Conservation (phyloP, 2,329 filamentous ascomycete species). For the Metarhizium robertsii region DNA sequence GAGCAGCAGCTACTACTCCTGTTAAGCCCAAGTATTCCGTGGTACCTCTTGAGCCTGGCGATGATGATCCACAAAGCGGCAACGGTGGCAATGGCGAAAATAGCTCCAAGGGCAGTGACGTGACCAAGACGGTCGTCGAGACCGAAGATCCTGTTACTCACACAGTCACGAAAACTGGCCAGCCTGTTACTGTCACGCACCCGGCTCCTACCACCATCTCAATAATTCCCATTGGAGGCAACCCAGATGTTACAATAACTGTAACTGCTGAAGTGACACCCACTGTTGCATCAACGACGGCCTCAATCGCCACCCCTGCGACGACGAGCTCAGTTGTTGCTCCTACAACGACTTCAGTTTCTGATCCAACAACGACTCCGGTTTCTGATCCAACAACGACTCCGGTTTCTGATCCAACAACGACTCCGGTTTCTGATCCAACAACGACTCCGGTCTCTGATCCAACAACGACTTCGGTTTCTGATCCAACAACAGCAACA, state of each 20-base stretch:
- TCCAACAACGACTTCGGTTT: no score
- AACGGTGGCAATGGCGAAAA: slow-evolving; percentile 8
- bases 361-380: no score
- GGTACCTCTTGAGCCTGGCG: slow-evolving; percentile 26
- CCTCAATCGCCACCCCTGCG: background rate
- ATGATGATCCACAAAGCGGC: slow-evolving; percentile 12
- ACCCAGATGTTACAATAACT: background rate
- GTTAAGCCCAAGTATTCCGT: slow-evolving; percentile 28
- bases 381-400: no score
- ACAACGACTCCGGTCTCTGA: no score
- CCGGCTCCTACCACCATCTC: slow-evolving; percentile 21
- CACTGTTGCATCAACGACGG: background rate
- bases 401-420: no score
- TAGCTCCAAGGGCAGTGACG: slow-evolving; percentile 11
- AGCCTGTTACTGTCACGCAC: slow-evolving; percentile 19
- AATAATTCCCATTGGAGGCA: slow-evolving; percentile 18
- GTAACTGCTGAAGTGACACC: slow-evolving; percentile 1
- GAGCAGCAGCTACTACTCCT: slow-evolving; percentile 9
- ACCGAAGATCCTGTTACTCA: slow-evolving; percentile 15
- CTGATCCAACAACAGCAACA: no score
- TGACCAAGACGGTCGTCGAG: slow-evolving; percentile 18
- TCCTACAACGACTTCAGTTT: no score
- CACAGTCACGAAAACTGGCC: slow-evolving; percentile 17
- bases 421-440: no score
- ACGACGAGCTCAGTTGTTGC: background rate